Conservation (phyloP, 2,329 filamentous ascomycete species). For the Epichloe festucae region DNA sequence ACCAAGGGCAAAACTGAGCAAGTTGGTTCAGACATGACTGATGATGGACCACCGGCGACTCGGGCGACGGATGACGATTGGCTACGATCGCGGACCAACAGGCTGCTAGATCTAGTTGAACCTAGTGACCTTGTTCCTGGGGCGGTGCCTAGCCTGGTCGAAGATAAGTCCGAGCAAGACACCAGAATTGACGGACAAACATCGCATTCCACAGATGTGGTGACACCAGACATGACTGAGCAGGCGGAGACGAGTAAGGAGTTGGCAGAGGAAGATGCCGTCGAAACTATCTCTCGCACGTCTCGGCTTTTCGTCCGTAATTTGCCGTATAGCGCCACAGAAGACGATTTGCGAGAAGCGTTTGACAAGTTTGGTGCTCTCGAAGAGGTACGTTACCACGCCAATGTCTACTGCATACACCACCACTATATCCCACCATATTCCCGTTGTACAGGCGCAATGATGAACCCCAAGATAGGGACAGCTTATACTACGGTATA, state of each 20-base stretch:
- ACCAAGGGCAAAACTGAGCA: slow-evolving; percentile 7
- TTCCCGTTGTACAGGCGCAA: slow-evolving; percentile 24
- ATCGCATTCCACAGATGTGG: slow-evolving; percentile 15
- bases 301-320: slow-evolving; percentile 82
- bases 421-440: not conserved
- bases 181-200: slow-evolving; percentile 10
- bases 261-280: slow-evolving; percentile 13
- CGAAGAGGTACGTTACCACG: slow-evolving; percentile 63
- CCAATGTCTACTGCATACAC: slow-evolving; percentile 1
- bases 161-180: slow-evolving; percentile 8
- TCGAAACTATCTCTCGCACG: slow-evolving; percentile 56
- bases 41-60: slow-evolving; percentile 16
- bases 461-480: slow-evolving; percentile 99
- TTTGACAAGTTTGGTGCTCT: slow-evolving; percentile 64
- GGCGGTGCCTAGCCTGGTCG: slow-evolving; percentile 6
- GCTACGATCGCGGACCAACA: slow-evolving; percentile 78
- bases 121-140: slow-evolving; percentile 42
- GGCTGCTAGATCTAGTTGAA: slow-evolving; percentile 72
- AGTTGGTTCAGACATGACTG: slow-evolving; percentile 11
- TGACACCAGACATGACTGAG: slow-evolving; percentile 15
- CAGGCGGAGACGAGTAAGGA: slow-evolving; percentile 19
- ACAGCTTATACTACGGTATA: slow-evolving; percentile 91
- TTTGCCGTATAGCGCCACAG: slow-evolving; percentile 64
- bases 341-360: slow-evolving; percentile 60
- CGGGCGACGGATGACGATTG: slow-evolving; percentile 72